Evolutionary conservation across 257 asterid genomes (phyloP).

Genomic region (Solanum chmielewskii): DNA sequence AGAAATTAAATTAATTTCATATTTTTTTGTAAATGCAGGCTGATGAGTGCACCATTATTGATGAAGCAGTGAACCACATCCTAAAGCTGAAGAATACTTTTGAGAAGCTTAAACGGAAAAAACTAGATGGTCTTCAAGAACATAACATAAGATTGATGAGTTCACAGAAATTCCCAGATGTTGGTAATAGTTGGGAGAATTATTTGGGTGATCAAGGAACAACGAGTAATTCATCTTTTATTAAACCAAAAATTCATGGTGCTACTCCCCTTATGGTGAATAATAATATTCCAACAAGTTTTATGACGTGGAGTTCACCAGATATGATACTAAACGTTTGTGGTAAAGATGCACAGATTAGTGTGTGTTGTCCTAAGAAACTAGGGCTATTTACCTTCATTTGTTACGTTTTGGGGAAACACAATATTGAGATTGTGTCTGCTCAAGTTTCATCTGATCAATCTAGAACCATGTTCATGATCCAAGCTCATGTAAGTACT

Average conservation of each 20-base stretch:
- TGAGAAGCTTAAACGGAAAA: conserved; percentile 29
- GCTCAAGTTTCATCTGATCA: too few species aligned
- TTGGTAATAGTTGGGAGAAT: conserved; percentile 25
- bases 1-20: neutral
- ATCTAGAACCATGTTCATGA: too few species aligned
- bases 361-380: conserved; percentile 18
- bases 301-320: conserved; percentile 22
- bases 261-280: neutral
- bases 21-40: conserved; percentile 20
- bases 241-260: neutral
- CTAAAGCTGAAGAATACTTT: conserved; percentile 25
- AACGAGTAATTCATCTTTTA: neutral
- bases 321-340: conserved; percentile 18
- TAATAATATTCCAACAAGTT: neutral
- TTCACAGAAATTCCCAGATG: neutral
- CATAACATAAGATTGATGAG: neutral
- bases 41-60: conserved; percentile 69
- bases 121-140: conserved; percentile 18
- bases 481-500: too few species aligned
- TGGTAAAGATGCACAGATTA: conserved; percentile 18
- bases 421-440: too few species aligned
- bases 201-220: conserved; percentile 39
- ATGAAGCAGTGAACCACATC: conserved; percentile 54
- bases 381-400: neutral
- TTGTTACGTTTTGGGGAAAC: too few species aligned